Evolutionary conservation across 1,284 basidiomycete genomes (phyloP).

Genomic region (Hemileia vastatrix): DNA sequence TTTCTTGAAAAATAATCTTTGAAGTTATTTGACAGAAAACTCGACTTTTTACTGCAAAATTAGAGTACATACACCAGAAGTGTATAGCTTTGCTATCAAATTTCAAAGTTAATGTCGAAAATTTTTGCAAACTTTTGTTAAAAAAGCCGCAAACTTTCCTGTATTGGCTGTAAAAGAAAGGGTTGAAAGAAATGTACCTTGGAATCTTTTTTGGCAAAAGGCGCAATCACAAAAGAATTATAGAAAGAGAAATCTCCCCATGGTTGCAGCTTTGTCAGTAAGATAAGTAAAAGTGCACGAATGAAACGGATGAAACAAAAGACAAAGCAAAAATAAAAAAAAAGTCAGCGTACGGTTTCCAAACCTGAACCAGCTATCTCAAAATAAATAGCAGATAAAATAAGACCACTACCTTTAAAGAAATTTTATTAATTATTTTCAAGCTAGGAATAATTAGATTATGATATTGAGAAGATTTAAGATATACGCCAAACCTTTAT

Average conservation of each 20-base stretch:
- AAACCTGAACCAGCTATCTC: constrained; percentile 32
- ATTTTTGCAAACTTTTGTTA: constrained; percentile 48
- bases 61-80: no score
- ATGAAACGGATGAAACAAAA: not conserved
- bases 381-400: constrained; percentile 59
- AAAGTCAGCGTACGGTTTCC: constrained; percentile 53
- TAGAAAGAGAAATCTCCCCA: constrained; percentile 64
- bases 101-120: constrained; percentile 75
- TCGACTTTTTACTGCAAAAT: no score
- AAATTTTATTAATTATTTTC: constrained; percentile 84
- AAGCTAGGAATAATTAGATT: no score
- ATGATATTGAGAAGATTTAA: no score
- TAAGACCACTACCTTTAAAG: constrained; percentile 52
- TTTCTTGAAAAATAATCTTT: no score
- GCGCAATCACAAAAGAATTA: constrained; percentile 54
- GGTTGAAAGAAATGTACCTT: not conserved
- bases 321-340: constrained; percentile 85
- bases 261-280: constrained; percentile 8
- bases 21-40: no score
- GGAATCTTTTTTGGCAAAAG: constrained; percentile 17
- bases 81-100: no score
- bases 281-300: not conserved
- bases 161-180: not conserved
- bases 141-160: constrained; percentile 16
- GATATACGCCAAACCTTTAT: not conserved